Evolutionary conservation across 345 rosid species (phyloP).

Genomic region (Brassica napus): Da-Ae NC_063452.1:31701501-31702000

Average conservation of each 20-base stretch:
- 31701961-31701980: conserved; percentile 31
- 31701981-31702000: conserved; percentile 29
- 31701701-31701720: no score
- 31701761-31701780: background rate
- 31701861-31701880: conserved; percentile 30
- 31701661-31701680: no score
- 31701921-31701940: conserved; percentile 2
- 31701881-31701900: conserved; percentile 34
- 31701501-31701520: no score
- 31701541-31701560: no score
- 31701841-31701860: background rate
- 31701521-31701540: no score
- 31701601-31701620: no score
- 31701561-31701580: no score
- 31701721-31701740: no score
- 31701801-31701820: conserved; percentile 24
- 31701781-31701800: conserved; percentile 18
- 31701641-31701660: no score
- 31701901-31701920: background rate
- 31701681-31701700: no score
- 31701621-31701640: no score
- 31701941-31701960: conserved; percentile 29
- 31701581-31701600: no score
- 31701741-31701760: background rate
- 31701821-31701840: conserved; percentile 21